Percentiles rank a stretch among this genome's conserved stretches.
Evolutionary conservation across 169 alveolate genomes (phyloP).

Genomic region (Eimeria maxima): DNA sequence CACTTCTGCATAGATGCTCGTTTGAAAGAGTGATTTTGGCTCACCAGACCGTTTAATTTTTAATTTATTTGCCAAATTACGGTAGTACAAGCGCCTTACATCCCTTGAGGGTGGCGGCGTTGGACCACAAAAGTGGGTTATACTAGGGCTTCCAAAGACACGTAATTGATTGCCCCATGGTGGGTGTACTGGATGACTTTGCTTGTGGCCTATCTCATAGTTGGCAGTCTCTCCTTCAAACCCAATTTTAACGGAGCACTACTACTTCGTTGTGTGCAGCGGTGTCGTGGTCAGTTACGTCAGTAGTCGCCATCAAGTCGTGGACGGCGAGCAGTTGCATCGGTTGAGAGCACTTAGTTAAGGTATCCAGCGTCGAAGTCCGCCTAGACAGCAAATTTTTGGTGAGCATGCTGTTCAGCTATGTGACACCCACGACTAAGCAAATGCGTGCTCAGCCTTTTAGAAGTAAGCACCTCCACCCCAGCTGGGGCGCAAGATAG

Average conservation of each 20-base stretch:
- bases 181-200: not conserved
- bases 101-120: not conserved
- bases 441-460: too few relatives aligned
- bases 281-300: not conserved
- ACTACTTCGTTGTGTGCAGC: not conserved
- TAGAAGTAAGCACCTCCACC: too few relatives aligned
- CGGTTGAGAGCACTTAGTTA: not conserved
- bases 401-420: too few relatives aligned
- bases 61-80: not conserved
- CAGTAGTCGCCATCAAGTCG: not conserved
- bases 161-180: not conserved
- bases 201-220: not conserved
- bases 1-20: not conserved
- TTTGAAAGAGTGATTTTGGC: not conserved
- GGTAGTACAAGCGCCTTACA: not conserved
- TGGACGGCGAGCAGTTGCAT: not conserved
- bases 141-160: not conserved
- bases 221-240: not conserved
- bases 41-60: not conserved
- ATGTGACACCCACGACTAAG: too few relatives aligned
- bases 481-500: too few relatives aligned
- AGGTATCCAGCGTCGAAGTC: too few relatives aligned
- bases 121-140: not conserved
- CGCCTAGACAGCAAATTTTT: too few relatives aligned
- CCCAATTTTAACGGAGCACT: not conserved